Base-by-base conservation (phyloP, 169 alveolate genomes). In the Plasmodium reichenowi region DNA sequence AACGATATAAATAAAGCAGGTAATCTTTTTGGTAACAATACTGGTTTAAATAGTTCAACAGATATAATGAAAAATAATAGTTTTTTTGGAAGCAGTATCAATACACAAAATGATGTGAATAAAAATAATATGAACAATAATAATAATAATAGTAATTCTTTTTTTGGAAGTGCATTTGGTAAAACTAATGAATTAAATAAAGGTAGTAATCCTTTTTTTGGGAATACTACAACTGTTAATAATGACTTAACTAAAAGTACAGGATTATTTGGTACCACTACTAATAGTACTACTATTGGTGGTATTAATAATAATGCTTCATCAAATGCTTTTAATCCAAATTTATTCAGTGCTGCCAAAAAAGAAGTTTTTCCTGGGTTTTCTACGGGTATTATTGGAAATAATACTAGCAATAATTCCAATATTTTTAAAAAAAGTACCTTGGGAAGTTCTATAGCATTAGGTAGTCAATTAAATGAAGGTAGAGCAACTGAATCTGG, bases 401-500 rank as follows among this genome's bases (percentile, higher is more conserved):
- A 83, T 68, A 68, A 72, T 15, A 58, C 80, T 22, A 83, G 59
- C 24, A 83, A 45, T 54, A 62, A 72, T 50, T 68, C 91, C 8
- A 83, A 62, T 68, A 83, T 83, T 52, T 83, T 83, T 66, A 83
- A 68, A 17, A 74, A 83, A 68, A 83, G 83, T 58, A 83, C 91
- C 13, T 43, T 83, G 70, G 91, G 91, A 1, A 83, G 91, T 48
- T 83, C 91, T 9, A 83, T 83, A 26, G 91, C 91, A 8, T 83
- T 83, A 83, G 91, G 91, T 29, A 83, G 91, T 17, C 91, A 83
- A 24, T 54, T 83, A 68, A 83, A 83, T 54, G 85, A 83, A 54
- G 91, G 70, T 15, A 70, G 91, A 10, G 60, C 54, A 29, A 56
- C 91, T 29, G 91, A 83, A 68, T 43, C 67, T 54, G 91, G 91